Conservation (phyloP, 1,284 basidiomycete genomes). For the Caloboletus inedulis region DNA sequence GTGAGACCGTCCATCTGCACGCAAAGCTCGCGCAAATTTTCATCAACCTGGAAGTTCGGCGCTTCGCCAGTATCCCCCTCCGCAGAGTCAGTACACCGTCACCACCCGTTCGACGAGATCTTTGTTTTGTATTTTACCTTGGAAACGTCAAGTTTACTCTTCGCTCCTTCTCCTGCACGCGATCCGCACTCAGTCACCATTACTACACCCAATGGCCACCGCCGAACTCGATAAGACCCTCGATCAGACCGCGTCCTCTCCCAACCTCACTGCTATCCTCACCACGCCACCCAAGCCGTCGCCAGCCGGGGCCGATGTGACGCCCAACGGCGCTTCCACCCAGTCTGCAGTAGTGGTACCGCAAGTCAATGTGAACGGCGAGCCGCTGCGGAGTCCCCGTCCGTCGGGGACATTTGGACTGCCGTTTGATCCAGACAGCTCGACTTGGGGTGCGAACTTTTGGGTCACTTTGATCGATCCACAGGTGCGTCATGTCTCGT, state of each 20-base stretch:
- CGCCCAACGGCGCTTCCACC: slow-evolving; percentile 15
- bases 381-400: slow-evolving; percentile 31
- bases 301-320: slow-evolving; percentile 6
- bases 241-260: slow-evolving; percentile 21
- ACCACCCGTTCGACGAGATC: slow-evolving; percentile 7
- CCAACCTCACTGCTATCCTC: not conserved
- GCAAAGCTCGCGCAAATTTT: slow-evolving; percentile 29
- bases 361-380: slow-evolving; percentile 35
- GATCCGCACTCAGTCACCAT: slow-evolving; percentile 11
- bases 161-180: slow-evolving; percentile 2
- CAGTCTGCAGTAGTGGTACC: slow-evolving; percentile 27
- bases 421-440: slow-evolving; percentile 29
- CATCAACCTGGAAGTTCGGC: slow-evolving; percentile 15
- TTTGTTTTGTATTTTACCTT: slow-evolving; percentile 26
- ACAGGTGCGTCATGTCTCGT: slow-evolving; percentile 48
- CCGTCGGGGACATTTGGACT: slow-evolving; percentile 24
- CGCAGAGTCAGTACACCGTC: slow-evolving; percentile 10
- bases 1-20: slow-evolving; percentile 23
- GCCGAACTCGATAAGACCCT: slow-evolving; percentile 25
- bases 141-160: not conserved
- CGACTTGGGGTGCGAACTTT: slow-evolving; percentile 73
- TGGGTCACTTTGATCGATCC: slow-evolving; percentile 84
- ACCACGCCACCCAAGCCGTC: slow-evolving; percentile 8
- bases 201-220: slow-evolving; percentile 23
- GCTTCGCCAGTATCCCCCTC: slow-evolving; percentile 10